A percentile compares a stretch with the other conserved stretches of the same genome.
These are phyloP conservation scores for Aspergillus nomiae DNA, from an alignment of 2,329 filamentous ascomycete species.

Conservation along the genomic window DNA sequence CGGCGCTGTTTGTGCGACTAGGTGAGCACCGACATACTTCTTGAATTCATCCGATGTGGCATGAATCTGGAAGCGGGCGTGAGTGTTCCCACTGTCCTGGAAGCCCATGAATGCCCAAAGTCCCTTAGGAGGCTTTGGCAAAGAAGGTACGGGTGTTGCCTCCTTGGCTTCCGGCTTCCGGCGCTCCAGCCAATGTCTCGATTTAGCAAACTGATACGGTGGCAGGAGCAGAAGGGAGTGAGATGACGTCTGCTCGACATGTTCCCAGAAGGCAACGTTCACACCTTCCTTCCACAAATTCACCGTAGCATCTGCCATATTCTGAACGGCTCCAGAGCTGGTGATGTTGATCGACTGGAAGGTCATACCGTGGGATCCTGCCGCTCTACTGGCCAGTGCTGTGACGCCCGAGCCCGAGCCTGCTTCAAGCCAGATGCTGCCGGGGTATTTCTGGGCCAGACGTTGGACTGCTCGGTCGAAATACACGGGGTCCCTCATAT, in stretches of 20 bases:
- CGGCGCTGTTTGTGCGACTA: slow-evolving; percentile 43
- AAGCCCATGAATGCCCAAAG: slow-evolving; percentile 12
- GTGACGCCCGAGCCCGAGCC: slow-evolving; percentile 38
- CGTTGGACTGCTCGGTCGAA: slow-evolving; percentile 50
- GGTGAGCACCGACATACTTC: slow-evolving; percentile 39
- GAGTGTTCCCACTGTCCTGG: not conserved
- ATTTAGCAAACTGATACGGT: slow-evolving; percentile 46
- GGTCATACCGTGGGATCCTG: slow-evolving; percentile 10
- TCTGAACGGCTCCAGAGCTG: not conserved
- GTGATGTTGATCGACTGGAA: slow-evolving; percentile 13
- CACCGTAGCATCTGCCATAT: slow-evolving; percentile 28
- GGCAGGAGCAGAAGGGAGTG: slow-evolving; percentile 34
- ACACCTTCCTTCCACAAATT: slow-evolving; percentile 45
- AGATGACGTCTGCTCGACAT: slow-evolving; percentile 22
- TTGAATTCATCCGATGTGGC: slow-evolving; percentile 39
- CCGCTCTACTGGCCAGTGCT: slow-evolving; percentile 29
- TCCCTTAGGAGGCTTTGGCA: not conserved
- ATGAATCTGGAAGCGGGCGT: slow-evolving; percentile 46
- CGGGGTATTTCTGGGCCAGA: slow-evolving; percentile 29
- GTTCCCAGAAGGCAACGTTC: slow-evolving; percentile 7
- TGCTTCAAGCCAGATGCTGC: slow-evolving; percentile 43
- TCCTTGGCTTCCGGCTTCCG: not conserved
- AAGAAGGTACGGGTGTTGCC: not conserved
- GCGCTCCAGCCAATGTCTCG: slow-evolving; percentile 38
- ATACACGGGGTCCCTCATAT: slow-evolving; percentile 50